phyloP scores from a whole-genome alignment of 495 filamentous ascomycete species.

The Aspergillus egyptiacus region DNA sequence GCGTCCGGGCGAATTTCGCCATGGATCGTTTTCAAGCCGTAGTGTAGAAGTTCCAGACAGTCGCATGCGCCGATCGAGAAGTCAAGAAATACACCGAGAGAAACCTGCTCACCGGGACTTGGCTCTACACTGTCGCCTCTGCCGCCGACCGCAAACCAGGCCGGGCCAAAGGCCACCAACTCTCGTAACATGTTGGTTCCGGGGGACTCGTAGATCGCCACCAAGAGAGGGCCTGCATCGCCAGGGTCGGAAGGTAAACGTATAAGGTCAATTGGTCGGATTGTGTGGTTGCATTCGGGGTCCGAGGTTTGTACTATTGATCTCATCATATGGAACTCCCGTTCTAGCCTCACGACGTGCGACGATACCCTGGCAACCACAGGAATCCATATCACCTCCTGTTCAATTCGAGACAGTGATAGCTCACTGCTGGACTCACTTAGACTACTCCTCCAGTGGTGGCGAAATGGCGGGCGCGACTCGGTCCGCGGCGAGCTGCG shows the following conservation, averaged over 20 bases:
- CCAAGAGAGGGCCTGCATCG: constrained; percentile 59
- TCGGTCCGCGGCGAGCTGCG: constrained; percentile 44
- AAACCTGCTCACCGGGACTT: constrained; percentile 53
- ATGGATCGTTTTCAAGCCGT: constrained; percentile 74
- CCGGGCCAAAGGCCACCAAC: constrained; percentile 69
- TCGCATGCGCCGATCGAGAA: constrained; percentile 83
- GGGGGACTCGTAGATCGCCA: constrained; percentile 72
- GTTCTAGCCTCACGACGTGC: constrained; percentile 73
- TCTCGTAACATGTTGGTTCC: constrained; percentile 66
- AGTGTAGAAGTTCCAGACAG: constrained; percentile 79
- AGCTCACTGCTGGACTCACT: constrained; percentile 50
- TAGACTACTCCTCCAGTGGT: constrained; percentile 36
- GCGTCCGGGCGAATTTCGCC: constrained; percentile 84
- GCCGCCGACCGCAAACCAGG: constrained; percentile 54
- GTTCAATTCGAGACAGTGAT: constrained; percentile 32
- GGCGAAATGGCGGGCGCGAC: constrained; percentile 27
- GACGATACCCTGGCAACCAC: constrained; percentile 75
- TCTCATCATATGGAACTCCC: constrained; percentile 74
- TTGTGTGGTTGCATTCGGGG: constrained; percentile 65
- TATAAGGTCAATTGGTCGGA: constrained; percentile 66
- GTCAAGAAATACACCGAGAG: constrained; percentile 69
- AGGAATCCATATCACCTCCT: constrained; percentile 39
- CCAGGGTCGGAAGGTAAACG: constrained; percentile 57
- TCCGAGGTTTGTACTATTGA: constrained; percentile 64
- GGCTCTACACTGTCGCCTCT: constrained; percentile 45